Percentiles rank a stretch among this genome's conserved stretches.
These are phyloP conservation scores for Moniliophthora roreri DNA, from an alignment of 1,284 basidiomycete species.

Conservation along the genomic window DNA sequence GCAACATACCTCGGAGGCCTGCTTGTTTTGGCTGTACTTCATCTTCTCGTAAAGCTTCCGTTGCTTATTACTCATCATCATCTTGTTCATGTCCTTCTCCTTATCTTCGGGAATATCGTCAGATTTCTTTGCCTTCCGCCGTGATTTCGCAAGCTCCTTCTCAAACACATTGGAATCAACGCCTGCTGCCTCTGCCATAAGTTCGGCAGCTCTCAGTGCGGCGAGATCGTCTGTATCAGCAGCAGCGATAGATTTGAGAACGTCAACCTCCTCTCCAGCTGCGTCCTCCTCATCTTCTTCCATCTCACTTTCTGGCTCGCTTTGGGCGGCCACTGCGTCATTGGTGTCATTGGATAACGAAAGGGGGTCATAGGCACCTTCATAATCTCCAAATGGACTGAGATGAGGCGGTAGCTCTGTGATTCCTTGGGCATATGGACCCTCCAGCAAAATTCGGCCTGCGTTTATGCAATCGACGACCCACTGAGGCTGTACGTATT, in stretches of 20 bases:
- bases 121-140: conserved; percentile 47
- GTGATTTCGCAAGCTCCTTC: conserved; percentile 71
- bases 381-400: conserved; percentile 89
- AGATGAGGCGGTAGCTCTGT: conserved; percentile 87
- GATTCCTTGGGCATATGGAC: conserved; percentile 84
- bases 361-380: conserved; percentile 78
- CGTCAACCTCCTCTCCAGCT: conserved; percentile 31
- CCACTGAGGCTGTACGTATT: conserved; percentile 98
- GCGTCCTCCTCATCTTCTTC: conserved; percentile 37
- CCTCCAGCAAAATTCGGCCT: conserved; percentile 82
- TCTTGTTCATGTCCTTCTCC: conserved; percentile 95
- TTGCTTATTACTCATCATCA: conserved; percentile 98
- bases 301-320: conserved; percentile 26
- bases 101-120: conserved; percentile 35
- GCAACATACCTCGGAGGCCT: conserved; percentile 73
- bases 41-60: conserved; percentile 95
- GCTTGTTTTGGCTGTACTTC: conserved; percentile 85
- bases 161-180: conserved; percentile 85
- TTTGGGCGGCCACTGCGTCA: conserved; percentile 33
- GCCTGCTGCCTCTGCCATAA: conserved; percentile 91
- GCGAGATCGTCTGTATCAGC: conserved; percentile 66
- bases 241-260: conserved; percentile 50
- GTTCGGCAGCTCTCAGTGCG: conserved; percentile 84
- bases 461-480: conserved; percentile 95
- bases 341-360: conserved; percentile 33